Evolutionary conservation across 495 filamentous ascomycete species (phyloP).

Genomic region (Penicillium macrosclerotiorum): DNA sequence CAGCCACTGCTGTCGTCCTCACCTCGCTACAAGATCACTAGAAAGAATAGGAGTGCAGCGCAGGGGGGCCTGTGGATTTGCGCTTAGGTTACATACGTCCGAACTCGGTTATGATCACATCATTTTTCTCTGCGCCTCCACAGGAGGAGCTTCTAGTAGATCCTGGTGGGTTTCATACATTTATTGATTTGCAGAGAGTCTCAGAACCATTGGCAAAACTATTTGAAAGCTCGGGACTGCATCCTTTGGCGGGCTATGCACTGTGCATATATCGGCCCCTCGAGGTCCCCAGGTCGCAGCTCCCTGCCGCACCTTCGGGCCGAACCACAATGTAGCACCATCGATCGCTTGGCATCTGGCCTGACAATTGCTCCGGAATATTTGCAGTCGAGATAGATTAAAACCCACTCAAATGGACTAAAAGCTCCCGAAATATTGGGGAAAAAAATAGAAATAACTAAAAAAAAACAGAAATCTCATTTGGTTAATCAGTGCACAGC

Average conservation of each 20-base stretch:
- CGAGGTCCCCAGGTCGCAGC: not conserved
- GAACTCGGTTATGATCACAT: conserved; percentile 7
- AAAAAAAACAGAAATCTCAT: too few species aligned
- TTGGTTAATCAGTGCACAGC: too few species aligned
- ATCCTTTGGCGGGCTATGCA: not conserved
- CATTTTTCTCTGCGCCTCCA: not conserved
- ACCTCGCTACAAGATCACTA: not conserved
- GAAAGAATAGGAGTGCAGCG: not conserved
- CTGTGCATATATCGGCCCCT: not conserved
- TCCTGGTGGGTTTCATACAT: too few species aligned
- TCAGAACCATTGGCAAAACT: not conserved
- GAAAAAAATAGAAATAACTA: too few species aligned
- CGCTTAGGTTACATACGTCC: conserved; percentile 13
- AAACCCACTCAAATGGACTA: too few species aligned
- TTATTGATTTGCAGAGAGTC: not conserved
- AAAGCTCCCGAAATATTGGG: too few species aligned
- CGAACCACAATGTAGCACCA: conserved; percentile 6
- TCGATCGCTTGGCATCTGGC: conserved; percentile 6
- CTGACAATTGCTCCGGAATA: not conserved
- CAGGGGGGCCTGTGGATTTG: conserved; percentile 3
- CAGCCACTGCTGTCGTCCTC: conserved; percentile 2
- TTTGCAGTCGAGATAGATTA: too few species aligned
- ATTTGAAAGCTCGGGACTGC: not conserved
- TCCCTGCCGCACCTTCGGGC: conserved; percentile 5
- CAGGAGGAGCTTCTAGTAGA: not conserved